Evolutionary conservation across 805 yeast genomes (phyloP).

Genomic region (Starmerella asiatica): DNA sequence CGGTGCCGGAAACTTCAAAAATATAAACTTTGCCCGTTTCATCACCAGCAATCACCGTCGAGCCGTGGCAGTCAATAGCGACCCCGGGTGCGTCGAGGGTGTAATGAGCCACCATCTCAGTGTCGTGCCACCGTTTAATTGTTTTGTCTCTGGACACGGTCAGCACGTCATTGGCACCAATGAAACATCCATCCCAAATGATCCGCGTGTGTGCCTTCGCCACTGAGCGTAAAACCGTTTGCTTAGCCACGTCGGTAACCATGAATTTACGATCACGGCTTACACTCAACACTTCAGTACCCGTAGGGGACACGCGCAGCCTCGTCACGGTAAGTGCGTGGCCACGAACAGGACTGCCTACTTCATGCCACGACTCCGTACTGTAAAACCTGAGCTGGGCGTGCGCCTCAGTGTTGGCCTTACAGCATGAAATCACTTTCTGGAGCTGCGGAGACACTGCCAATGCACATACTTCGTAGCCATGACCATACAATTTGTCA

Average conservation of each 20-base stretch:
- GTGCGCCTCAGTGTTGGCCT: constrained; percentile 70
- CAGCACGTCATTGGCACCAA: constrained; percentile 37
- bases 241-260: constrained; percentile 43
- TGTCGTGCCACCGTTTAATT: constrained; percentile 34
- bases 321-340: constrained; percentile 82
- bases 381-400: constrained; percentile 74
- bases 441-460: constrained; percentile 52
- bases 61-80: constrained; percentile 15
- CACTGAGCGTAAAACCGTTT: constrained; percentile 24
- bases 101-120: constrained; percentile 14
- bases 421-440: constrained; percentile 78
- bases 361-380: constrained; percentile 43
- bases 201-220: constrained; percentile 81
- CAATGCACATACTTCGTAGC: constrained; percentile 77
- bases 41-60: constrained; percentile 15
- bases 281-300: constrained; percentile 53
- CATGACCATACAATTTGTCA: constrained; percentile 94
- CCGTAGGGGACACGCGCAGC: constrained; percentile 59
- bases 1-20: constrained; percentile 1
- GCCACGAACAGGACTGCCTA: constrained; percentile 32
- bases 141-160: constrained; percentile 82
- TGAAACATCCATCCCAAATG: constrained; percentile 92
- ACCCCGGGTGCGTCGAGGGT: constrained; percentile 16
- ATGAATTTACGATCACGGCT: constrained; percentile 82
- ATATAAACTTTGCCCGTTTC: constrained; percentile 17